Percentiles rank a stretch among this genome's conserved stretches.
These are phyloP conservation scores for Candida piceae DNA, from an alignment of 805 yeast genomes.

Conservation along the genomic window DNA sequence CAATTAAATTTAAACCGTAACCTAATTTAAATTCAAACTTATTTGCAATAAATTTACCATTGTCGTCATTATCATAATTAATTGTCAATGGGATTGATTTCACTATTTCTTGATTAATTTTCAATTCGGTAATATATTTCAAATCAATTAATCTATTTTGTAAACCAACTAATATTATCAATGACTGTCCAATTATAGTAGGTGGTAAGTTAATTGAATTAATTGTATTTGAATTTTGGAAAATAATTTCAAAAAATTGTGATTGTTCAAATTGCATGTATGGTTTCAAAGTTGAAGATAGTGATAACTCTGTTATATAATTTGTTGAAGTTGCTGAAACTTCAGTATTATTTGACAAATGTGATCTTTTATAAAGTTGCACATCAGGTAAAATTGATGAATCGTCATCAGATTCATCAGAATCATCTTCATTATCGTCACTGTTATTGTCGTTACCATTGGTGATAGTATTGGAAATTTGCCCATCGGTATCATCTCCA, in stretches of 20 bases:
- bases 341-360: too few relatives aligned
- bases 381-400: conserved; percentile 20
- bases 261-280: conserved; percentile 16
- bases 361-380: conserved; percentile 3
- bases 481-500: conserved; percentile 7
- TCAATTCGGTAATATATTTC: conserved; percentile 34
- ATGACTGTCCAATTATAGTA: conserved; percentile 37
- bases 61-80: conserved; percentile 26
- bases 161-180: conserved; percentile 40
- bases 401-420: conserved; percentile 3
- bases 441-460: too few relatives aligned
- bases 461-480: too few relatives aligned
- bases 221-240: conserved; percentile 33
- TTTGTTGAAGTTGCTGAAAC: conserved; percentile 19
- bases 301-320: conserved; percentile 33
- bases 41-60: conserved; percentile 26
- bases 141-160: conserved; percentile 35
- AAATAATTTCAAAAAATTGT: conserved; percentile 23
- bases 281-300: conserved; percentile 31
- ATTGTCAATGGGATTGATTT: conserved; percentile 38
- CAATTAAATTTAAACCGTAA: conserved; percentile 41
- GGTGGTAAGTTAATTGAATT: conserved; percentile 44
- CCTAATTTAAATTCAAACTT: conserved; percentile 43
- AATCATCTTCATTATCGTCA: too few relatives aligned
- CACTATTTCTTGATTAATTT: conserved; percentile 41